Percentiles rank a stretch among this genome's conserved stretches.
Conservation (phyloP, 2,329 filamentous ascomycete genomes). For the Calonectria multiphialidica region DNA sequence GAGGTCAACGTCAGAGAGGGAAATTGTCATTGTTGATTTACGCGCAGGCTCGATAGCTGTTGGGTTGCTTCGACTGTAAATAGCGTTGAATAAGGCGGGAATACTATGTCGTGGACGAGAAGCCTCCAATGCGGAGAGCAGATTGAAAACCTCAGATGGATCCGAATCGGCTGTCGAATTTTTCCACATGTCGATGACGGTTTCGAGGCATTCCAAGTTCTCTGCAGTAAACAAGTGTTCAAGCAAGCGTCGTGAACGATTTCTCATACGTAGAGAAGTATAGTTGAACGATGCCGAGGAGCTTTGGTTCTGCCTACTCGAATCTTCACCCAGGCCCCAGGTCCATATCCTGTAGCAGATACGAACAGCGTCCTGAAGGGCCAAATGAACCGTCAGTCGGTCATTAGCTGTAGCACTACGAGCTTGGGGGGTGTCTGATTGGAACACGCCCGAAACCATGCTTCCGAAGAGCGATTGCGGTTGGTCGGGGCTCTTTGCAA, state of each 20-base stretch:
- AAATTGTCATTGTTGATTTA: slow-evolving; percentile 90
- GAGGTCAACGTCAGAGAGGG: slow-evolving; percentile 84
- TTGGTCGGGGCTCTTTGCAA: slow-evolving; percentile 83
- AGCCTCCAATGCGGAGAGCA: slow-evolving; percentile 91
- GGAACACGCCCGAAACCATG: slow-evolving; percentile 92
- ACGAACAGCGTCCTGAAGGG: slow-evolving; percentile 94
- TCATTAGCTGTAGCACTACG: slow-evolving; percentile 92
- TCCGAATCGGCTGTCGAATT: slow-evolving; percentile 58
- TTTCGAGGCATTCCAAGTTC: slow-evolving; percentile 93
- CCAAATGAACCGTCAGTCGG: slow-evolving; percentile 91
- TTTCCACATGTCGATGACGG: slow-evolving; percentile 87
- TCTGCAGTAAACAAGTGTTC: slow-evolving; percentile 95
- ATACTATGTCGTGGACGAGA: slow-evolving; percentile 92
- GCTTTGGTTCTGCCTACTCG: slow-evolving; percentile 69
- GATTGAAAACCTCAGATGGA: slow-evolving; percentile 79
- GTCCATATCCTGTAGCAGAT: slow-evolving; percentile 96
- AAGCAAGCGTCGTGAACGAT: slow-evolving; percentile 86
- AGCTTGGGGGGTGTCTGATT: slow-evolving; percentile 80
- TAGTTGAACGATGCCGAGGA: slow-evolving; percentile 89
- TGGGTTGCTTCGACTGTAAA: slow-evolving; percentile 94
- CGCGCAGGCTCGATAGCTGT: slow-evolving; percentile 80
- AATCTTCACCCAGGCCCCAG: slow-evolving; percentile 80
- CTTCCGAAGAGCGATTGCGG: slow-evolving; percentile 92
- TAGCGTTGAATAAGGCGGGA: slow-evolving; percentile 93
- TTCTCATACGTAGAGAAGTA: slow-evolving; percentile 91